A percentile compares a stretch with the other conserved stretches of the same genome.
Conservation (phyloP, 2,329 filamentous ascomycete species). For the Alternaria brassicicola region DNA sequence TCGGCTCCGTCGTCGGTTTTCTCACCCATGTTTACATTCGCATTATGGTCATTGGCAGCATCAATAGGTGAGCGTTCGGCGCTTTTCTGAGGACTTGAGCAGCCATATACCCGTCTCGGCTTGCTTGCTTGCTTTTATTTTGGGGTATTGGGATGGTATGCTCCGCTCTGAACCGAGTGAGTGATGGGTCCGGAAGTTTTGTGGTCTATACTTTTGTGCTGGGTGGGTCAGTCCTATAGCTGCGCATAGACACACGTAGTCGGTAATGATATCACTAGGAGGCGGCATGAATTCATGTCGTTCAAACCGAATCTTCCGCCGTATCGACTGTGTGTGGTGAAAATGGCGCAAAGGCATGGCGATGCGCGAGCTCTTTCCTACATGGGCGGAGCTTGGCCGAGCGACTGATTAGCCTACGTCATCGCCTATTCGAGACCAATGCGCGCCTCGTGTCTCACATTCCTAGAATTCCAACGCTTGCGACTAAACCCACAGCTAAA, state of each 20-base stretch:
- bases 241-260: constrained; percentile 8
- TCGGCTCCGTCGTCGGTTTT: constrained; percentile 25
- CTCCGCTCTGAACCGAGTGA: constrained; percentile 15
- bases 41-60: constrained; percentile 47
- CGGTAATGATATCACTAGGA: constrained; percentile 22
- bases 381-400: constrained; percentile 11
- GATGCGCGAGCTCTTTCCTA: constrained; percentile 1
- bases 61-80: constrained; percentile 51
- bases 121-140: constrained; percentile 34
- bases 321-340: background rate
- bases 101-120: constrained; percentile 43
- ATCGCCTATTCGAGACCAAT: constrained; percentile 11
- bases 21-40: constrained; percentile 27
- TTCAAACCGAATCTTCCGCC: constrained; percentile 17
- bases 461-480: constrained; percentile 13
- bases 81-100: constrained; percentile 53
- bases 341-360: background rate
- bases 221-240: constrained; percentile 18
- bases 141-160: constrained; percentile 10
- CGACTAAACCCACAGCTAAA: background rate
- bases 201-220: constrained; percentile 16
- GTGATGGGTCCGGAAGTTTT: background rate
- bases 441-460: constrained; percentile 4
- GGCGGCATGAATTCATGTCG: constrained; percentile 45
- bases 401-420: constrained; percentile 25